These are phyloP conservation scores for Flaveria robusta DNA, from an alignment of 129 eudicot species.

Conservation along the genomic window DNA sequence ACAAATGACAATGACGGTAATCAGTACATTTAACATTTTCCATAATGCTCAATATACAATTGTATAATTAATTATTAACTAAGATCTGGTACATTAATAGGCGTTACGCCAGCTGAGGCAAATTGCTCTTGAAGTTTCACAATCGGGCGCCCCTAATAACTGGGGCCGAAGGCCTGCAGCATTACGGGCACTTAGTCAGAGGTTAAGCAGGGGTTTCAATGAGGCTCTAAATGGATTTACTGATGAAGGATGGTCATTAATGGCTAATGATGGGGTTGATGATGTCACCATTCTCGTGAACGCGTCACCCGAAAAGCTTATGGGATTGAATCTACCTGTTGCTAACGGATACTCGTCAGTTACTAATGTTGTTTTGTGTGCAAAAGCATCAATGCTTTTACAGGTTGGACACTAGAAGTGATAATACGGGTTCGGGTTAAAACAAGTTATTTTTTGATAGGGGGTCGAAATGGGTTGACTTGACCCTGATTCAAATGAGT, in stretches of 20 bases:
- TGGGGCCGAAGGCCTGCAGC: conserved; percentile 61
- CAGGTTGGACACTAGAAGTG: conserved; percentile 53
- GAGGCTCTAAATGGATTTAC: conserved; percentile 91
- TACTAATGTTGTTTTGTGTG: conserved; percentile 67
- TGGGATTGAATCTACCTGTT: conserved; percentile 70
- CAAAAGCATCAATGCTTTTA: conserved; percentile 95
- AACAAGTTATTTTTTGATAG: neutral
- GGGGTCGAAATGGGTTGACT: neutral
- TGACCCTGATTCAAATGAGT: neutral
- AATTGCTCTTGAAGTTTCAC: conserved; percentile 53
- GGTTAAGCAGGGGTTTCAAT: conserved; percentile 73
- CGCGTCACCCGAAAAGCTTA: conserved; percentile 82
- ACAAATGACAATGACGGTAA: conserved; percentile 47
- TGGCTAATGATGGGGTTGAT: conserved; percentile 82
- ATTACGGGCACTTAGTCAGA: conserved; percentile 51
- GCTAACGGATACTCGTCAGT: conserved; percentile 65
- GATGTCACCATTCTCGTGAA: conserved; percentile 85
- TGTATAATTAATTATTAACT: neutral
- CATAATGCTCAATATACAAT: neutral
- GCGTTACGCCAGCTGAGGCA: conserved; percentile 58
- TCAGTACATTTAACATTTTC: neutral
- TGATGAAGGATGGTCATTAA: conserved; percentile 90
- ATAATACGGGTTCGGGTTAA: neutral
- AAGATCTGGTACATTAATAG: conserved; percentile 12
- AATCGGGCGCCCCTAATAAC: conserved; percentile 34